phyloP scores from a whole-genome alignment of 2,329 filamentous ascomycete species.

The Curvularia sp. region DNA sequence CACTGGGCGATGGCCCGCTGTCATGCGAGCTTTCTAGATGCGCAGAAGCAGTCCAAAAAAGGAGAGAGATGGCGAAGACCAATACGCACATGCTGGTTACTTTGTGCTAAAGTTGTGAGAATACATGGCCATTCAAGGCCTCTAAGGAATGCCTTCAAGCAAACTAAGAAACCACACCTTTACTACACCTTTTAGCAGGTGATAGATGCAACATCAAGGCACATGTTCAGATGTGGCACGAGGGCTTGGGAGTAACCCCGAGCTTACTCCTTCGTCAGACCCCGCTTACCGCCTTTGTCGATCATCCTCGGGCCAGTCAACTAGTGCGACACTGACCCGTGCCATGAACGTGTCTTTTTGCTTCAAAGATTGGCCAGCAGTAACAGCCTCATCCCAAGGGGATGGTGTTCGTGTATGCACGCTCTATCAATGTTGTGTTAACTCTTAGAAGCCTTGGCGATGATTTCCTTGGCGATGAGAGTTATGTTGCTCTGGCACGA shows the following conservation, averaged over 20 bases:
- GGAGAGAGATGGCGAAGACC: not conserved
- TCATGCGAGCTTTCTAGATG: not conserved
- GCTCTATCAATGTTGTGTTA: not conserved
- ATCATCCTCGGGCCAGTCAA: not conserved
- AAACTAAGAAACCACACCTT: not conserved
- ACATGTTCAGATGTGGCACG: not conserved
- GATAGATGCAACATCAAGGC: slow-evolving; percentile 1
- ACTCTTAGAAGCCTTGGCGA: not conserved
- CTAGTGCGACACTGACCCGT: slow-evolving; percentile 1
- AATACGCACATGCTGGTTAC: slow-evolving; percentile 3
- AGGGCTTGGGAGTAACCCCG: not conserved
- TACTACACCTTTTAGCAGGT: not conserved
- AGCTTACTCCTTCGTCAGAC: not conserved
- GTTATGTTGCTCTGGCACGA: slow-evolving; percentile 1
- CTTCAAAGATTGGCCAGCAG: not conserved
- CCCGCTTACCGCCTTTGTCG: not conserved
- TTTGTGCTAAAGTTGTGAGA: not conserved
- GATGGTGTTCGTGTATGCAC: not conserved
- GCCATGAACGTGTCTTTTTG: not conserved
- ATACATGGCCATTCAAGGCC: not conserved
- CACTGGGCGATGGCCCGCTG: not conserved
- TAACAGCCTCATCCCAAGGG: not conserved
- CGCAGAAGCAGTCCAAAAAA: not conserved
- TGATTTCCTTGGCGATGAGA: not conserved
- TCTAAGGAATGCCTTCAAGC: not conserved